Evolutionary conservation across 176 grass and related monocot genomes (phyloP), one percentile per base, ranked within the genome.

Genomic region (Ananas comosus): DNA sequence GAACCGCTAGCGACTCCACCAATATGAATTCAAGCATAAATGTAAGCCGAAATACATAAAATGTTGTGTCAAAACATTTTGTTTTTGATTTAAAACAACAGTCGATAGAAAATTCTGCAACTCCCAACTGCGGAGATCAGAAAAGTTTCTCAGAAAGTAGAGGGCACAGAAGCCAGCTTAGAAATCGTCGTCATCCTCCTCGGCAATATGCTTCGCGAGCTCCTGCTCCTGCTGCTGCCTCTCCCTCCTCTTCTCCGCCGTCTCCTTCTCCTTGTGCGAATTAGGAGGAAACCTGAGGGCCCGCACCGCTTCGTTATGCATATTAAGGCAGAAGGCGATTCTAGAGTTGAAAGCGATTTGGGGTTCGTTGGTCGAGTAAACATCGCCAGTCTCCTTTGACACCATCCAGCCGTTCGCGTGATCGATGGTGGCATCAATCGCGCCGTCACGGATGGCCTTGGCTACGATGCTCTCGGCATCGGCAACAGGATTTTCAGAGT

Each of bases 321-420:
- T 92, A 73, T 96, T 92, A 48, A 96, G 78, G 78, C 93, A 96
- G 65, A 96, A 96, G 27, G 87, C 79, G 27, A 96, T 85, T 78
- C 88, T 79, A 2, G 86, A 92, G 18, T 97, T 87, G 76, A 92
- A 90, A 1, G 76, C 77, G 17, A 78, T 76, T 48, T 97, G 93
- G 49, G 93, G 93, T 76, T 96, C 93, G 71, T 92, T 96, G 2
- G 92, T 92, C 24, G 81, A 87, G 79, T 89, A 96, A 24, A 89
- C 83, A 63, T 87, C 92, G 4, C 83, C 92, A 5, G 81, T 92
- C 69, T 96, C 88, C 63, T 92, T 96, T 0, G 88, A 91, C 4
- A 92, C 81, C 83, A 92, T 89, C 81, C 84, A 87, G 52, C 86
- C 84, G 51, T 90, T 92, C n/a, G 74, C 74, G 33, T 92, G 89